Conservation (phyloP, 257 asterid species). For the Sherardia arvensis region DNA sequence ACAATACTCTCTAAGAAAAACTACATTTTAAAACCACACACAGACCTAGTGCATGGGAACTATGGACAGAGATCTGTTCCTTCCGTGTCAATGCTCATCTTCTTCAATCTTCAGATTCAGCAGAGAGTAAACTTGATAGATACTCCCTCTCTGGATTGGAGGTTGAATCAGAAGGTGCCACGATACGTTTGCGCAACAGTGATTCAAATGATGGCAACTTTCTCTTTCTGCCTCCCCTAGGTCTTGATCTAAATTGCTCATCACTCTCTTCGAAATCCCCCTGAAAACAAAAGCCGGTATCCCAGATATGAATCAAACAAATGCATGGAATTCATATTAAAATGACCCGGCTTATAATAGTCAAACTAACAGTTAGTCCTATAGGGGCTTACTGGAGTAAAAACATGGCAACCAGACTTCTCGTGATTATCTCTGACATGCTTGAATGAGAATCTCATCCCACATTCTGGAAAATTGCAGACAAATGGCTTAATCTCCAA, state of each 20-base stretch:
- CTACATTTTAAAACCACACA: no score
- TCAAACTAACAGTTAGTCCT: no score
- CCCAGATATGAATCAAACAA: not conserved
- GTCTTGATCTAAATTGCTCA: constrained; percentile 58
- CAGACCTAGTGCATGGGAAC: no score
- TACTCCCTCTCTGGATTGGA: constrained; percentile 23
- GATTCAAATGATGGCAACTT: constrained; percentile 43
- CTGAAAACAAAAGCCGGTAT: constrained; percentile 24
- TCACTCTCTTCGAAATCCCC: constrained; percentile 71
- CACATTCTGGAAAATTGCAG: constrained; percentile 55
- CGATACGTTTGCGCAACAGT: constrained; percentile 57
- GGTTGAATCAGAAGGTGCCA: constrained; percentile 37
- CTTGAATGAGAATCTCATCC: constrained; percentile 62
- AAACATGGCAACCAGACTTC: constrained; percentile 57
- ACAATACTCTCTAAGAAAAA: no score
- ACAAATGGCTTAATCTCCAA: constrained; percentile 46
- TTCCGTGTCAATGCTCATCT: no score
- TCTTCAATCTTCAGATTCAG: constrained; percentile 27
- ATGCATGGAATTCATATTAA: not conserved
- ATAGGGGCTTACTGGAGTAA: constrained; percentile 42
- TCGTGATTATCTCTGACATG: constrained; percentile 90
- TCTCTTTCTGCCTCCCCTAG: constrained; percentile 81
- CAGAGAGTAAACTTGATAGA: constrained; percentile 21
- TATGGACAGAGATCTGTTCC: no score
- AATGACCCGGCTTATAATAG: no score